Evolutionary conservation across 345 rosid species (phyloP).

Genomic region (Turnera subulata): DNA sequence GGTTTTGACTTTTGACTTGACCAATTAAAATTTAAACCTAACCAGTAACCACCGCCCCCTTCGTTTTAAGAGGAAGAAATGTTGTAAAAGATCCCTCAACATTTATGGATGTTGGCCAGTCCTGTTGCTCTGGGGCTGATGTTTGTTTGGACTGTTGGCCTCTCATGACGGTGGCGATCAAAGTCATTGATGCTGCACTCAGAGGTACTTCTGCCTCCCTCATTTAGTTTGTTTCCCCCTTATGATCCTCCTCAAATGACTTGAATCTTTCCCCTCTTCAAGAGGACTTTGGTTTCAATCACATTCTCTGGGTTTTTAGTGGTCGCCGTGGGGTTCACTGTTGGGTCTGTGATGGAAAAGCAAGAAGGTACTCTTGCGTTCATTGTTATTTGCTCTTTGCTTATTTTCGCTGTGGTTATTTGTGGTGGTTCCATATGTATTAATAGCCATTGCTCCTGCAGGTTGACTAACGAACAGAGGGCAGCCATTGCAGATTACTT

Average conservation of each 20-base stretch:
- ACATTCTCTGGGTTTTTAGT: constrained; percentile 90
- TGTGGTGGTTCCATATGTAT: constrained; percentile 1
- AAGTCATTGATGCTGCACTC: constrained; percentile 80
- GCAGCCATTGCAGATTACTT: constrained; percentile 89
- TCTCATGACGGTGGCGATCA: constrained; percentile 74
- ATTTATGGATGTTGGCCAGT: constrained; percentile 87
- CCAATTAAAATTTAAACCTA: no score
- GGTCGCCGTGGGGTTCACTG: constrained; percentile 98
- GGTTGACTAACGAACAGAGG: constrained; percentile 87
- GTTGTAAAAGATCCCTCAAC: no score
- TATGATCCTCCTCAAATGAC: no score
- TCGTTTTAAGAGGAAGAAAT: no score
- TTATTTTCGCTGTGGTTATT: background rate
- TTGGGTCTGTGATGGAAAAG: constrained; percentile 96
- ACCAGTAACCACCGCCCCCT: no score
- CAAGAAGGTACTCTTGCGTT: constrained; percentile 61
- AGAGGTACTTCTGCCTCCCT: no score
- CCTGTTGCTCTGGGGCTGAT: constrained; percentile 93
- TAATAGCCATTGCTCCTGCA: constrained; percentile 23
- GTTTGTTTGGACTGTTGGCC: constrained; percentile 94
- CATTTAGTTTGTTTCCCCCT: no score
- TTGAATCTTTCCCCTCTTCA: constrained; percentile 19
- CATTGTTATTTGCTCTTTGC: background rate
- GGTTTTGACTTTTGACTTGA: no score
- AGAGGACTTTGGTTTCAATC: constrained; percentile 92